Percentiles rank a stretch among this genome's conserved stretches.
Evolutionary conservation across 345 rosid genomes (phyloP).

Genomic region (Dipteronia sinensis): DNA sequence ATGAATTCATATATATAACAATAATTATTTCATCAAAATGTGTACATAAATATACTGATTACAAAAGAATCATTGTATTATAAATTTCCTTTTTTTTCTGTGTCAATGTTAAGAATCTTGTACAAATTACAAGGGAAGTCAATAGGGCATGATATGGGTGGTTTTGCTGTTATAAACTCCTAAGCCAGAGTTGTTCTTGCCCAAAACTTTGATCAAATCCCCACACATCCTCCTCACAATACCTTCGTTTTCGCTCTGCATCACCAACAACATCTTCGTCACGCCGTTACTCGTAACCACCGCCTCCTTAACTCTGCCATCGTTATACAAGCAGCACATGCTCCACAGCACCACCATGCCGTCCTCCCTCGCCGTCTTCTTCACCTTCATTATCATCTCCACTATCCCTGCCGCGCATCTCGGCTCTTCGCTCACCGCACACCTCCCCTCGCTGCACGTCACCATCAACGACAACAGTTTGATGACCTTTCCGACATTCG

Average conservation of each 20-base stretch:
- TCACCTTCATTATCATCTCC: slow-evolving; percentile 25
- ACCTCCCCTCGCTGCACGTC: slow-evolving; percentile 43
- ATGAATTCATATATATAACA: no score
- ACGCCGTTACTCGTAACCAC: slow-evolving; percentile 43
- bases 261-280: slow-evolving; percentile 43
- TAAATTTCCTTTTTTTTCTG: no score
- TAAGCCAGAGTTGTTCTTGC: slow-evolving; percentile 22
- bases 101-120: slow-evolving; percentile 2
- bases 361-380: slow-evolving; percentile 41
- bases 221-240: slow-evolving; percentile 16
- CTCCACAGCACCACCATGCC: slow-evolving; percentile 53
- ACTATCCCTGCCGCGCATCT: slow-evolving; percentile 42
- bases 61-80: no score
- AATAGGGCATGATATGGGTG: slow-evolving; percentile 52
- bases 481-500: slow-evolving; percentile 38
- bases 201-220: slow-evolving; percentile 42
- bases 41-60: no score
- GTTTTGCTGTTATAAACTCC: slow-evolving; percentile 42
- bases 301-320: slow-evolving; percentile 37
- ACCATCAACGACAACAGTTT: slow-evolving; percentile 36
- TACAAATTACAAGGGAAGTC: background rate
- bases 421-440: slow-evolving; percentile 41
- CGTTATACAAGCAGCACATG: slow-evolving; percentile 45
- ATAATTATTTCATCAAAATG: no score
- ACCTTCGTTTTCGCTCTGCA: slow-evolving; percentile 54